Percentiles rank a stretch among this genome's conserved stretches.
These are phyloP conservation scores for Leccinum ochraceum DNA, from an alignment of 768 basidiomycete species.

Conservation along the genomic window DNA sequence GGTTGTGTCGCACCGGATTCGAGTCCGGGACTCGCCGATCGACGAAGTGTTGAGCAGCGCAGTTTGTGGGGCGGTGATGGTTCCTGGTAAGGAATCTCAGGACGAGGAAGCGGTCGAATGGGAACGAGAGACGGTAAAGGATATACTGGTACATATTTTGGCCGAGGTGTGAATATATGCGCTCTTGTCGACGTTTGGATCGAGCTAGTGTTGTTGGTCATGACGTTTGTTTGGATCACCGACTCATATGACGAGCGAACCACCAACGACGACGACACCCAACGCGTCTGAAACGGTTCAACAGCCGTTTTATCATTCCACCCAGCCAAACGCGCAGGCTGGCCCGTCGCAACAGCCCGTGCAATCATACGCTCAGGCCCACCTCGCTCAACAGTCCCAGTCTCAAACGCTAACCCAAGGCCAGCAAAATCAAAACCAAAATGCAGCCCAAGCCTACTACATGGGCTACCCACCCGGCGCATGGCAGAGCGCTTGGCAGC, in stretches of 20 bases:
- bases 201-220: not conserved
- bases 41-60: slow-evolving; percentile 70
- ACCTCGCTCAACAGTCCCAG: slow-evolving; percentile 18
- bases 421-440: slow-evolving; percentile 31
- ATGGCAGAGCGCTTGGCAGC: slow-evolving; percentile 37
- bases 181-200: not conserved
- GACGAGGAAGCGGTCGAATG: slow-evolving; percentile 25
- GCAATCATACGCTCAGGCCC: slow-evolving; percentile 25
- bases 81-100: slow-evolving; percentile 19
- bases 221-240: slow-evolving; percentile 7
- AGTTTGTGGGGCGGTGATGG: slow-evolving; percentile 51
- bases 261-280: slow-evolving; percentile 38
- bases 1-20: slow-evolving; percentile 72
- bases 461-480: slow-evolving; percentile 35
- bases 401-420: slow-evolving; percentile 19
- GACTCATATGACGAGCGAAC: slow-evolving; percentile 40
- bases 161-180: slow-evolving; percentile 42
- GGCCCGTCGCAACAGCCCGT: slow-evolving; percentile 19
- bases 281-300: slow-evolving; percentile 7
- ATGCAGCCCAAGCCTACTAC: slow-evolving; percentile 32
- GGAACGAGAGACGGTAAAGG: slow-evolving; percentile 60
- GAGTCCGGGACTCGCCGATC: slow-evolving; percentile 66
- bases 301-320: slow-evolving; percentile 15
- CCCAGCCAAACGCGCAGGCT: slow-evolving; percentile 17
- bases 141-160: slow-evolving; percentile 61